Evolutionary conservation across 2,329 filamentous ascomycete genomes (phyloP).

Genomic region (Pestalotiopsis sp.): DNA sequence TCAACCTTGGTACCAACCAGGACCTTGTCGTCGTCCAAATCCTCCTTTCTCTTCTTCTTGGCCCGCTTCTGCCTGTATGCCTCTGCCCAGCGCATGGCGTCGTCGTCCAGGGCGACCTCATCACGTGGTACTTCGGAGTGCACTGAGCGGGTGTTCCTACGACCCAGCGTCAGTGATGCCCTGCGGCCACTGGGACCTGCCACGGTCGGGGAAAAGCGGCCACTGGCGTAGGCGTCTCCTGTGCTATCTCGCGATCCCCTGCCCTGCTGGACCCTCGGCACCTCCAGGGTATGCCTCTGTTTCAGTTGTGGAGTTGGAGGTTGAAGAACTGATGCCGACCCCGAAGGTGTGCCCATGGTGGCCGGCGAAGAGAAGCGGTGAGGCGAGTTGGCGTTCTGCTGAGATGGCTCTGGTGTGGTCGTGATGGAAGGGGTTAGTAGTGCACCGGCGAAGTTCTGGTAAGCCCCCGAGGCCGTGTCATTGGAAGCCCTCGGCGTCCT

Average conservation of each 20-base stretch:
- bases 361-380: conserved; percentile 68
- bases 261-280: conserved; percentile 69
- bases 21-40: conserved; percentile 90
- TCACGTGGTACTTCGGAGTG: conserved; percentile 84
- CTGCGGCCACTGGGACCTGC: conserved; percentile 65
- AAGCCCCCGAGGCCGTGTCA: conserved; percentile 19
- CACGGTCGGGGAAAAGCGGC: conserved; percentile 76
- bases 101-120: conserved; percentile 84
- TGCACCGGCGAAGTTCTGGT: conserved; percentile 21
- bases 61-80: conserved; percentile 89
- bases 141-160: conserved; percentile 81
- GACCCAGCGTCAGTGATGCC: conserved; percentile 80
- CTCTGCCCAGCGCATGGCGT: conserved; percentile 90
- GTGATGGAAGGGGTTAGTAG: conserved; percentile 19
- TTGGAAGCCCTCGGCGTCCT: conserved; percentile 21
- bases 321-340: conserved; percentile 51
- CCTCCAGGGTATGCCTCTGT: conserved; percentile 87
- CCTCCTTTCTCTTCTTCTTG: conserved; percentile 82
- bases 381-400: conserved; percentile 35
- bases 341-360: conserved; percentile 37
- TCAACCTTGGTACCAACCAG: conserved; percentile 97
- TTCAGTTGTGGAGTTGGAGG: conserved; percentile 63
- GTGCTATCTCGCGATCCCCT: conserved; percentile 72
- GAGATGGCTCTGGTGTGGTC: conserved; percentile 26
- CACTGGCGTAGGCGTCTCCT: conserved; percentile 69